A percentile compares a stretch with the other conserved stretches of the same genome.
Evolutionary conservation across 2,329 filamentous ascomycete species (phyloP).

Genomic region (Thelonectria discophora): DNA sequence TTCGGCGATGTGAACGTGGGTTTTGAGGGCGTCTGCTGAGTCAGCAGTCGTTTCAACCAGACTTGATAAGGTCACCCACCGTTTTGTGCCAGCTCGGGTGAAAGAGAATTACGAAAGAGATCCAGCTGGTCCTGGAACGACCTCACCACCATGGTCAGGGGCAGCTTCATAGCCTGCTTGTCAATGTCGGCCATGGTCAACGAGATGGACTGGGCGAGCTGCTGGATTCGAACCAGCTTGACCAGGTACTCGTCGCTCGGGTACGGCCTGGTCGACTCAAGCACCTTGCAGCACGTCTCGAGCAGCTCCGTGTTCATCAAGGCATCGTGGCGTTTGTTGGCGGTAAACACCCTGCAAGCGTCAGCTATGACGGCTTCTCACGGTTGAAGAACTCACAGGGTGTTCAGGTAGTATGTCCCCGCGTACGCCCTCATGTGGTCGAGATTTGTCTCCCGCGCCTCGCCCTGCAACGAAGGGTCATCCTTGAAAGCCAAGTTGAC

Average conservation of each 20-base stretch:
- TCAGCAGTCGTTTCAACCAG: constrained; percentile 9
- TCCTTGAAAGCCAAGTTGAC: constrained; percentile 51
- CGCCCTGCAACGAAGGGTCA: constrained; percentile 32
- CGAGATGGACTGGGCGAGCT: constrained; percentile 58
- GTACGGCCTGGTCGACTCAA: constrained; percentile 54
- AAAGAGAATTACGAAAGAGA: constrained; percentile 49
- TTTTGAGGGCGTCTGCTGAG: constrained; percentile 49
- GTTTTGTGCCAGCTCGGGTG: constrained; percentile 47
- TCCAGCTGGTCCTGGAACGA: constrained; percentile 56
- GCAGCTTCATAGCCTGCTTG: constrained; percentile 48
- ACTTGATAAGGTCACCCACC: constrained; percentile 38
- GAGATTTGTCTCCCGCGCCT: constrained; percentile 43
- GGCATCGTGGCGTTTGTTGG: constrained; percentile 58
- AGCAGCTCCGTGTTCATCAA: constrained; percentile 58
- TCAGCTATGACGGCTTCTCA: not conserved
- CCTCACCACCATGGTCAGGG: constrained; percentile 53
- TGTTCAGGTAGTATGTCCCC: constrained; percentile 61
- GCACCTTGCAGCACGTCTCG: constrained; percentile 53
- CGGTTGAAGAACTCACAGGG: constrained; percentile 49
- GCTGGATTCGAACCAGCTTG: constrained; percentile 57
- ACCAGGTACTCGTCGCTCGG: constrained; percentile 56
- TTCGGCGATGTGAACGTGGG: constrained; percentile 56
- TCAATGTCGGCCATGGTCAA: constrained; percentile 47
- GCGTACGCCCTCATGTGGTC: constrained; percentile 59
- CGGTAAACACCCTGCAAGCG: constrained; percentile 50